Percentiles rank a stretch among this genome's conserved stretches.
These are phyloP conservation scores for Dioszegia aurantiaca DNA, from an alignment of 768 basidiomycete species.

Conservation along the genomic window DNA sequence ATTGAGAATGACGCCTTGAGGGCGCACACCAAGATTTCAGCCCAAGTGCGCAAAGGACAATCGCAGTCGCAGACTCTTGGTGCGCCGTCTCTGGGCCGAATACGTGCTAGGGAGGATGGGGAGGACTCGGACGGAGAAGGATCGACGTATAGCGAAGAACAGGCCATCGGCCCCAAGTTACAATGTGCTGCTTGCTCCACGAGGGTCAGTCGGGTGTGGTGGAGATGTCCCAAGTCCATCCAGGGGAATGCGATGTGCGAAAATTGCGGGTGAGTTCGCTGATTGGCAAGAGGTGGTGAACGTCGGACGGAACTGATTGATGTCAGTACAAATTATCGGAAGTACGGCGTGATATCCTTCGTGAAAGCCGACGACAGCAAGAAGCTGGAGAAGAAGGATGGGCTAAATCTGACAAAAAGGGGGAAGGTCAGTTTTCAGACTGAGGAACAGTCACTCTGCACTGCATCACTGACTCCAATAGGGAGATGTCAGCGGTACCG, in stretches of 20 bases:
- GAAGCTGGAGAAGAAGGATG: conserved; percentile 57
- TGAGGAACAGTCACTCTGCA: background rate
- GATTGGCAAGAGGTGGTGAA: background rate
- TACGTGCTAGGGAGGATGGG: conserved; percentile 18
- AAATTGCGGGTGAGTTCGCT: conserved; percentile 61
- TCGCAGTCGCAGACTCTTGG: conserved; percentile 21
- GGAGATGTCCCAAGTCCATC: conserved; percentile 89
- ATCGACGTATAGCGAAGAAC: conserved; percentile 63
- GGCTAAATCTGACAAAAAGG: conserved; percentile 58
- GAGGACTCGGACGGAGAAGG: conserved; percentile 60
- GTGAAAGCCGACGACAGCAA: conserved; percentile 52
- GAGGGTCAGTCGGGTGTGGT: conserved; percentile 76
- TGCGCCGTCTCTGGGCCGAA: conserved; percentile 39
- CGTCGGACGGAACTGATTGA: background rate
- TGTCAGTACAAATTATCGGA: conserved; percentile 71
- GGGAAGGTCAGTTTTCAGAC: conserved; percentile 59
- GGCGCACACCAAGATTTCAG: conserved; percentile 36
- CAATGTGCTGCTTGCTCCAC: conserved; percentile 79
- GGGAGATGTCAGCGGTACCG: conserved; percentile 58
- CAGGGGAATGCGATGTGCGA: conserved; percentile 76
- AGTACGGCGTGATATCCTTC: conserved; percentile 73
- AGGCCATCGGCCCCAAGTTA: conserved; percentile 58
- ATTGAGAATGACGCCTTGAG: conserved; percentile 42
- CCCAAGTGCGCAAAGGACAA: conserved; percentile 37
- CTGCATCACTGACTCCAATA: background rate